Evolutionary conservation across 2,329 filamentous ascomycete species (phyloP).

Genomic region (Penicillium brevicompactum): DNA sequence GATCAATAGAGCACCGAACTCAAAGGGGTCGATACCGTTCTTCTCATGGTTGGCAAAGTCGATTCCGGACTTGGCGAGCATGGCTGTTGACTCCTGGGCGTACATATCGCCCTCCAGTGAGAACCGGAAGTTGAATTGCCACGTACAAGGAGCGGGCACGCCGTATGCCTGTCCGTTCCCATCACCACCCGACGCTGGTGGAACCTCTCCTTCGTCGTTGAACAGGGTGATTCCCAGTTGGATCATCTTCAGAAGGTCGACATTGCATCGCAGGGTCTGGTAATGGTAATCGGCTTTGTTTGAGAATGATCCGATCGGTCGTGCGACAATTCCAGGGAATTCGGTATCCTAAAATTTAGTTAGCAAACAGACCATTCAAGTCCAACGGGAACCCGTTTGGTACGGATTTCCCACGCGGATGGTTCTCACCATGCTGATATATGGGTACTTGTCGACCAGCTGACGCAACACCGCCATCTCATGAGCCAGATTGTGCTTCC

Average conservation of each 20-base stretch:
- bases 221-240: slow-evolving; percentile 95
- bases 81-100: slow-evolving; percentile 90
- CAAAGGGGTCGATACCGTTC: slow-evolving; percentile 85
- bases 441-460: slow-evolving; percentile 86
- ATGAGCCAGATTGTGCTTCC: slow-evolving; percentile 86
- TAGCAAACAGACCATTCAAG: slow-evolving; percentile 2
- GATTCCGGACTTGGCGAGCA: slow-evolving; percentile 87
- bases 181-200: slow-evolving; percentile 67
- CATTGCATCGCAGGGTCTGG: slow-evolving; percentile 94
- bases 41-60: slow-evolving; percentile 83
- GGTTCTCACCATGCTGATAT: slow-evolving; percentile 87
- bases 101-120: slow-evolving; percentile 96
- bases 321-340: slow-evolving; percentile 94
- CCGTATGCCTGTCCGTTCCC: slow-evolving; percentile 53
- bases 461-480: slow-evolving; percentile 85
- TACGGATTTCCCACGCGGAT: not conserved
- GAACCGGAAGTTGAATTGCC: slow-evolving; percentile 99
- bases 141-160: slow-evolving; percentile 76
- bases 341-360: slow-evolving; percentile 75
- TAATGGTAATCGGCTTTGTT: slow-evolving; percentile 99
- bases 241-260: slow-evolving; percentile 96
- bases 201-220: slow-evolving; percentile 84
- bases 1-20: slow-evolving; percentile 87
- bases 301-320: slow-evolving; percentile 91
- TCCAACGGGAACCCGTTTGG: not conserved